Evolutionary conservation across 176 grass and related monocot genomes (phyloP), one percentile per base, ranked within the genome.

Genomic region (Luzula sylvatica): DNA sequence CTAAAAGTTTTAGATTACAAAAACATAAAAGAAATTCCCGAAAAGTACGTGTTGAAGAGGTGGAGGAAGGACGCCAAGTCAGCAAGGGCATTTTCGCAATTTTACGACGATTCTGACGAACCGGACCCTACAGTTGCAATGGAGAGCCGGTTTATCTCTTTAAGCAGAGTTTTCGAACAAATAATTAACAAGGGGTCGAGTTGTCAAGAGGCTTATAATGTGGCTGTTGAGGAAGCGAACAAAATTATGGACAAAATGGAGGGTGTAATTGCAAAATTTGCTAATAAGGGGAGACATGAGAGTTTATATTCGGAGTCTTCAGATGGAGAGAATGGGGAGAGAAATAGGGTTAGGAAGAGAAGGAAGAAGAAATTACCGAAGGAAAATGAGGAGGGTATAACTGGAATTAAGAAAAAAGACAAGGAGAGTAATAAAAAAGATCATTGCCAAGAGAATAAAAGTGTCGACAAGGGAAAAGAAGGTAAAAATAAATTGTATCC

Each of bases 1-100:
- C 42, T 75, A 42, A 75, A 75, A 35, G 71, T 75, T 61, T 42
- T 75, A 56, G 71, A 75, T 49, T 57, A 66, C 41, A 75, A 57
- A 64, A 75, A 75, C 39, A 75, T 52, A 23, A 75, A 75, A 52
- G 71, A 75, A 75, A 75, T 75, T 75, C 60, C 61, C 20, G 61
- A 75, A 66, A 75, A 75, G 61, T 75, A 75, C 27, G 55, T 75
- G 42, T 24, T 75, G 42, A 75, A 54, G 50, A 66, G 60, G 40
- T 66, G 71, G 61, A 75, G 39, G 20, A 66, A 73, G 13, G 58
- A 73, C 18, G 56, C 50, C 39, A 73, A 65, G 58, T 47, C 42
- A 38, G 32, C 49, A 7, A 3, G 52, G 46, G 20, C 25, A 14
- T n/a, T n/a, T n/a, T 24, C 65, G 38, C 18, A 65, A 24, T 51